Base-by-base conservation (phyloP, 2,329 filamentous ascomycete species). In the Pseudogymnoascus sp. region DNA sequence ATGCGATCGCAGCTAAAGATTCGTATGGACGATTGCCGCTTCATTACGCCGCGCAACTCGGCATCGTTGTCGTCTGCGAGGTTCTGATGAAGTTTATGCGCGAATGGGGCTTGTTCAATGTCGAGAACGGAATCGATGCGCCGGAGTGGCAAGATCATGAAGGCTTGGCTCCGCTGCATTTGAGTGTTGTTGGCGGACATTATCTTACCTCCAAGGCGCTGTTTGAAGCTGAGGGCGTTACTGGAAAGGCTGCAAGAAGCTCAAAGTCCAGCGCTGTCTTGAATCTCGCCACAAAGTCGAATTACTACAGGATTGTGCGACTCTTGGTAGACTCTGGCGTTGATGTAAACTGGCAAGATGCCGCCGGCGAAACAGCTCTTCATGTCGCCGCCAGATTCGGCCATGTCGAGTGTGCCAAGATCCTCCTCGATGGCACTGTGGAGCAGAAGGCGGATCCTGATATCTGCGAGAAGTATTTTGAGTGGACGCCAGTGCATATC, bases 401-500 rank as follows among this genome's bases (percentile, higher is more conserved):
- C 14, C 90, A 96, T 71, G 82, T 84, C 14, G 83, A 92, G 65
- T 97, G 92, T 72, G 91, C 90, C 12, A 84, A 81, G 64, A 85
- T 91, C 21, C 78, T 99, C 21, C 75, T 97, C 2, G 80, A 86
- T 14, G 90, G 90, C 2, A 87, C 84, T 0, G 76, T 80, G 5
- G 79, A 83, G 47, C 90, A 94, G 68, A 91, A 87, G 70, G 86
- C 87, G 0, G 78, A 97, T 66, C 78, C 92, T 0, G 89, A 96
- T 69, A 77, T 95, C 37, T 77, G 83, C 0, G 94, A 99, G 72
- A 89, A 88, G 62, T 88, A 89, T 0, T 97, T 95, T 72, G 86
- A 88, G 2, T 99, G 94, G 93, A 97, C 94, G 0, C 91, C 94
- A n/a, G 79, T 99, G 11, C 94, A 96, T 71, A 89, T 96, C 67